These are phyloP conservation scores for Podila clonocystis DNA, from an alignment of 192 early-diverging fungal genomes.

Conservation along the genomic window DNA sequence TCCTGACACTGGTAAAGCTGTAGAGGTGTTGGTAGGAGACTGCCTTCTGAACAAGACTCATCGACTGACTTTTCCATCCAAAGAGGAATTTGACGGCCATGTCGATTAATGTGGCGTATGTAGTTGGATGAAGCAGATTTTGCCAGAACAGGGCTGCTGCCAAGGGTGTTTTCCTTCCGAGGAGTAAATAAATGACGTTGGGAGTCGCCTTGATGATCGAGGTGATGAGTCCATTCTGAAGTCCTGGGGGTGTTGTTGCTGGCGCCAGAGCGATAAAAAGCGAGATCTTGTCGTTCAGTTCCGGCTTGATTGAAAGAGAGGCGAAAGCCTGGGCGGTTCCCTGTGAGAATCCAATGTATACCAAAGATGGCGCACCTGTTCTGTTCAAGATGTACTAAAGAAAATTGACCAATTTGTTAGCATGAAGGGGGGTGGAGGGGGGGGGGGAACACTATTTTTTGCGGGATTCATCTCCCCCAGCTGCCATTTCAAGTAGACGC, in stretches of 20 bases:
- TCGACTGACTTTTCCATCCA: conserved; percentile 80
- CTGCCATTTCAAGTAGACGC: too few relatives aligned
- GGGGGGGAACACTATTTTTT: neutral
- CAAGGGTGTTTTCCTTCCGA: conserved; percentile 88
- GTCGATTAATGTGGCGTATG: conserved; percentile 81
- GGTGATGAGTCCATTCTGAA: conserved; percentile 82
- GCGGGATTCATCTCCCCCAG: too few relatives aligned
- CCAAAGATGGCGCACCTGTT: conserved; percentile 82
- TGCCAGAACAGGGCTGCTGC: conserved; percentile 88
- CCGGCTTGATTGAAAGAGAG: conserved; percentile 79
- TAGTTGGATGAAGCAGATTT: conserved; percentile 74
- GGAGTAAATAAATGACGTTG: conserved; percentile 85
- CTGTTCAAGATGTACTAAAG: conserved; percentile 80
- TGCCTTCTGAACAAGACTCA: conserved; percentile 77
- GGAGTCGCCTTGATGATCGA: conserved; percentile 88
- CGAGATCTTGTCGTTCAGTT: conserved; percentile 85
- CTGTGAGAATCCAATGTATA: conserved; percentile 98
- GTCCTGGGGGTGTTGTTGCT: conserved; percentile 84
- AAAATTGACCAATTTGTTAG: neutral
- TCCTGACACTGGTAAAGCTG: conserved; percentile 89
- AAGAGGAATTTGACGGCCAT: conserved; percentile 78
- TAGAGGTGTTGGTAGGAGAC: conserved; percentile 89
- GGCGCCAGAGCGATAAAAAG: conserved; percentile 93
- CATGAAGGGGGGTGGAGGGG: too few relatives aligned
- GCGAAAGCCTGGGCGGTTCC: conserved; percentile 92